Percentiles rank a stretch among this genome's conserved stretches.
phyloP scores from a whole-genome alignment of 768 basidiomycete genomes.

The Pluteus cervinus region DNA sequence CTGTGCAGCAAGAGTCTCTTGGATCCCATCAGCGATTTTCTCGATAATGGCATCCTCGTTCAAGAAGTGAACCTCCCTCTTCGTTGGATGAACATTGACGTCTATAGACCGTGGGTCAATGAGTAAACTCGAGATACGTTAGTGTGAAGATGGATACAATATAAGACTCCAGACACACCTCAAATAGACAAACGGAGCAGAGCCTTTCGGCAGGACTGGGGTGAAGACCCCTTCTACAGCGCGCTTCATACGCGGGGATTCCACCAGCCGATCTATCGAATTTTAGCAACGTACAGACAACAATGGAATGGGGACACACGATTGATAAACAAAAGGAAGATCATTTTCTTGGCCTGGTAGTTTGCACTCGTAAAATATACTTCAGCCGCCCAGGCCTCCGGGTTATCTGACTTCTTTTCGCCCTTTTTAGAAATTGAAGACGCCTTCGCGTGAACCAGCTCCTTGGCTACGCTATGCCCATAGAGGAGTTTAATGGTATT shows the following conservation, averaged over 20 bases:
- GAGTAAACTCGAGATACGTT: slow-evolving; percentile 45
- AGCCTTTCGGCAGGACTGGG: slow-evolving; percentile 81
- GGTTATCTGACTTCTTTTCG: slow-evolving; percentile 22
- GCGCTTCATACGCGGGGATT: slow-evolving; percentile 80
- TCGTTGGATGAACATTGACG: slow-evolving; percentile 97
- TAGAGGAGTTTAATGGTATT: slow-evolving; percentile 80
- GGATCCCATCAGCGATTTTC: slow-evolving; percentile 66
- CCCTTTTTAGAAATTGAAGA: slow-evolving; percentile 24
- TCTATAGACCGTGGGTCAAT: slow-evolving; percentile 88
- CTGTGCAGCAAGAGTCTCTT: slow-evolving; percentile 54
- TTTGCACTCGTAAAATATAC: slow-evolving; percentile 82
- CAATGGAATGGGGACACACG: slow-evolving; percentile 41
- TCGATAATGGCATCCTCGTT: slow-evolving; percentile 86
- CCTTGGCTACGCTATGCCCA: slow-evolving; percentile 73
- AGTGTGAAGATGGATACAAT: slow-evolving; percentile 1
- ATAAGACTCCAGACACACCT: slow-evolving; percentile 46
- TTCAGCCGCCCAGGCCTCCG: slow-evolving; percentile 64
- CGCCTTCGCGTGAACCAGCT: slow-evolving; percentile 48
- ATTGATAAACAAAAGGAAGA: slow-evolving; percentile 91
- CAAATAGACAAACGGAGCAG: slow-evolving; percentile 88
- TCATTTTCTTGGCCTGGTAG: slow-evolving; percentile 81
- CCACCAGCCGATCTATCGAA: slow-evolving; percentile 79
- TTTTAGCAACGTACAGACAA: not conserved
- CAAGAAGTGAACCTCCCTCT: slow-evolving; percentile 92
- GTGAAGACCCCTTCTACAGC: slow-evolving; percentile 85